Evolutionary conservation across 495 filamentous ascomycete species (phyloP).

Genomic region (Penicillium fimorum): DNA sequence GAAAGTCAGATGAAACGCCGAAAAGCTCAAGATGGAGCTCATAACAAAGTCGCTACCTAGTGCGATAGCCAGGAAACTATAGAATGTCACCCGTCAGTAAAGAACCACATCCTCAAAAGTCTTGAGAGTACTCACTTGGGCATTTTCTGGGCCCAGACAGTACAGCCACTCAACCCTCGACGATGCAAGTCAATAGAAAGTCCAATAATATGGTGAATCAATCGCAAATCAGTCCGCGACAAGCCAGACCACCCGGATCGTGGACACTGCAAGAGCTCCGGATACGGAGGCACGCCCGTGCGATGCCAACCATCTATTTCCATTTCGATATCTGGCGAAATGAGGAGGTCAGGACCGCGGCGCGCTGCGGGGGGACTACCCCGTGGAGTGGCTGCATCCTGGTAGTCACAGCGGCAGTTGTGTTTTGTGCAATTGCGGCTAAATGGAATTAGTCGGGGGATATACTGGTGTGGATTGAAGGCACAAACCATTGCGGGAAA

Average conservation of each 20-base stretch:
- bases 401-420: conserved; percentile 96
- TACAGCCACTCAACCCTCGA: conserved; percentile 74
- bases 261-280: conserved; percentile 69
- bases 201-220: conserved; percentile 88
- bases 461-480: not conserved
- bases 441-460: conserved; percentile 6
- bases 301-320: conserved; percentile 80
- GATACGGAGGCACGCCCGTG: conserved; percentile 85
- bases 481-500: conserved; percentile 89
- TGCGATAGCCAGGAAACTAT: conserved; percentile 81
- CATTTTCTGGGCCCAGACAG: conserved; percentile 88
- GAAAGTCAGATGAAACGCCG: conserved; percentile 87
- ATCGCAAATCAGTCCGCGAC: conserved; percentile 72
- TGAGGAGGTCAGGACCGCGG: conserved; percentile 73
- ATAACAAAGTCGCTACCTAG: conserved; percentile 83
- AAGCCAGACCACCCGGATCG: conserved; percentile 58
- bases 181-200: conserved; percentile 79
- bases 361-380: conserved; percentile 62
- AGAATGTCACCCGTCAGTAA: conserved; percentile 4
- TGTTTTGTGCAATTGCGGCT: conserved; percentile 99
- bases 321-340: conserved; percentile 77
- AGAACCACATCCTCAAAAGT: not conserved
- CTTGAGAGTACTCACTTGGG: conserved; percentile 66
- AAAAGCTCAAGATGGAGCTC: conserved; percentile 86
- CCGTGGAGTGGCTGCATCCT: conserved; percentile 66